Evolutionary conservation across 2,329 filamentous ascomycete species (phyloP).

Genomic region (Sarocladium kiliense): DNA sequence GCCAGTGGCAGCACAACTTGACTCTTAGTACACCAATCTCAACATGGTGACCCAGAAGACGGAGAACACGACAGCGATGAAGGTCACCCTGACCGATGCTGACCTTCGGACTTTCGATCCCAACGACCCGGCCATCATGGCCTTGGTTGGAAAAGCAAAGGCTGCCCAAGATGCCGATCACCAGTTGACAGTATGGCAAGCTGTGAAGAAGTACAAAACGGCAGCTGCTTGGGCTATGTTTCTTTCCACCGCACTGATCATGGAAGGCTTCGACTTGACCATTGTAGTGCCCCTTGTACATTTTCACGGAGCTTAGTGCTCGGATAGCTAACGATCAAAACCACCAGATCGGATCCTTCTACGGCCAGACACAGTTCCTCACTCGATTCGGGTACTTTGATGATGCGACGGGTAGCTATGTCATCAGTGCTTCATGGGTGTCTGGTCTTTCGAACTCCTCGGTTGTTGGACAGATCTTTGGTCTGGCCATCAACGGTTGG

Average conservation of each 20-base stretch:
- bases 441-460: conserved; percentile 5
- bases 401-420: not conserved
- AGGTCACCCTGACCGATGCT: not conserved
- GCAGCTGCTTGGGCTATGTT: conserved; percentile 2
- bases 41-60: not conserved
- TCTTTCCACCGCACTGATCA: not conserved
- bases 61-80: not conserved
- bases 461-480: not conserved
- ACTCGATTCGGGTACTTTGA: not conserved
- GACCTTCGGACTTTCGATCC: not conserved
- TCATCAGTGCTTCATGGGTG: not conserved
- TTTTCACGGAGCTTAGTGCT: not conserved
- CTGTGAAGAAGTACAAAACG: conserved; percentile 3
- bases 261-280: not conserved
- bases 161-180: not conserved
- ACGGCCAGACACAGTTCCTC: not conserved
- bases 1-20: not conserved
- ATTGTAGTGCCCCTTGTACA: not conserved
- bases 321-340: not conserved
- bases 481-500: not conserved
- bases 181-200: not conserved
- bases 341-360: not conserved
- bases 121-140: not conserved
- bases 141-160: not conserved
- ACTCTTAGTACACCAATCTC: not conserved